Conservation (phyloP, 1,139 yeast species). For the Candida tetrigidarum region DNA sequence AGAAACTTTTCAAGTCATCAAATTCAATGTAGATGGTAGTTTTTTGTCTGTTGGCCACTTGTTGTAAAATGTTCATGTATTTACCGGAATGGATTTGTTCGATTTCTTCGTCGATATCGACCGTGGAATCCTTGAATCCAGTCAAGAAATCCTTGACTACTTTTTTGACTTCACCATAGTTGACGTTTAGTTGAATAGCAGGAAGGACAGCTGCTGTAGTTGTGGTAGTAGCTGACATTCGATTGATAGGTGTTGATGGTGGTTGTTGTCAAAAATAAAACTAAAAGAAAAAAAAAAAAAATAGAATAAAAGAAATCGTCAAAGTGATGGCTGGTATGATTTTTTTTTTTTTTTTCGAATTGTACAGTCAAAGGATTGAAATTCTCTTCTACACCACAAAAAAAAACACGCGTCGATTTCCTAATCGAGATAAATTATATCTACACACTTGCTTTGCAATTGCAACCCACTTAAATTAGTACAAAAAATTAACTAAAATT, state of each 20-base stretch:
- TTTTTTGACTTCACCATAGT: conserved; percentile 58
- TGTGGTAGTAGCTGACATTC: conserved; percentile 38
- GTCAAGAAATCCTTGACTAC: conserved; percentile 61
- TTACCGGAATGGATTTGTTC: conserved; percentile 38
- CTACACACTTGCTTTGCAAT: neutral
- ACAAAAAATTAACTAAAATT: neutral
- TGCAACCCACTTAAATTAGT: neutral
- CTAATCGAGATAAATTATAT: conserved; percentile 14
- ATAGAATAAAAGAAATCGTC: neutral
- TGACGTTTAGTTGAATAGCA: conserved; percentile 61
- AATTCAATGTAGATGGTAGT: conserved; percentile 74
- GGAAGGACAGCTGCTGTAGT: conserved; percentile 46
- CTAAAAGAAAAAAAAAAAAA: neutral
- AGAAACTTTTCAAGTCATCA: conserved; percentile 79
- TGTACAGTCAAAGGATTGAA: no score
- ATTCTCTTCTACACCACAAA: neutral
- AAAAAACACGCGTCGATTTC: conserved; percentile 12
- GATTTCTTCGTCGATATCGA: conserved; percentile 22
- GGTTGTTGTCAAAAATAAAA: neutral
- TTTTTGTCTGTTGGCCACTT: conserved; percentile 80
- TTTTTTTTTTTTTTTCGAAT: neutral
- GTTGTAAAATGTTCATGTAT: conserved; percentile 75
- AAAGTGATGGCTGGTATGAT: neutral
- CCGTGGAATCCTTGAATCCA: conserved; percentile 53
- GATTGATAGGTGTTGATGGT: conserved; percentile 6